These are phyloP conservation scores for Metschnikowia arizonensis DNA, from an alignment of 805 yeast species.

Conservation along the genomic window DNA sequence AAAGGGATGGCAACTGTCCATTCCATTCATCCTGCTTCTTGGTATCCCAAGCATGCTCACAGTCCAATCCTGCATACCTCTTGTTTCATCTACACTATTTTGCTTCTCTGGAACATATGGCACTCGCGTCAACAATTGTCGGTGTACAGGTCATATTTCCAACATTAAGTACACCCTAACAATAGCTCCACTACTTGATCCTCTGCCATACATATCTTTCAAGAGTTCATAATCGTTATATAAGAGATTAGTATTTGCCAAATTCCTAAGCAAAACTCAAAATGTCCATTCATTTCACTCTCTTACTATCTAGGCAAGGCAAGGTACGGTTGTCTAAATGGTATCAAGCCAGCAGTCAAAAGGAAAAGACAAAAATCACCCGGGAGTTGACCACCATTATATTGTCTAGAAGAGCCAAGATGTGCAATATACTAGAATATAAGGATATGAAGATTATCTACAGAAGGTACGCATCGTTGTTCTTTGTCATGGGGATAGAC, in stretches of 20 bases:
- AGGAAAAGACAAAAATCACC: constrained; percentile 78
- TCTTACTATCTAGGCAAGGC: constrained; percentile 89
- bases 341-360: constrained; percentile 80
- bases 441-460: constrained; percentile 82
- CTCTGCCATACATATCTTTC: not conserved
- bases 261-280: not conserved
- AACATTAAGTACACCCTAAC: not conserved
- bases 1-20: too few relatives aligned
- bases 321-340: constrained; percentile 91
- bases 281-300: constrained; percentile 76
- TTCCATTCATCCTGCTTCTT: too few relatives aligned
- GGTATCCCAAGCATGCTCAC: too few relatives aligned
- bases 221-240: not conserved
- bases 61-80: too few relatives aligned
- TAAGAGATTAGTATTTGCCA: not conserved
- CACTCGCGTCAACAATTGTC: too few relatives aligned
- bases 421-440: constrained; percentile 93
- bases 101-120: too few relatives aligned
- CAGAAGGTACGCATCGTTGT: constrained; percentile 88
- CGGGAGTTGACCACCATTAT: constrained; percentile 84
- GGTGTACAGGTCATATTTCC: too few relatives aligned
- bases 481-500: constrained; percentile 83
- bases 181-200: not conserved
- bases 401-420: constrained; percentile 79
- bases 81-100: too few relatives aligned